Evolutionary conservation across 2,329 filamentous ascomycete genomes (phyloP), one percentile per base, ranked within the genome.

Genomic region (Anthostomella pinea): DNA sequence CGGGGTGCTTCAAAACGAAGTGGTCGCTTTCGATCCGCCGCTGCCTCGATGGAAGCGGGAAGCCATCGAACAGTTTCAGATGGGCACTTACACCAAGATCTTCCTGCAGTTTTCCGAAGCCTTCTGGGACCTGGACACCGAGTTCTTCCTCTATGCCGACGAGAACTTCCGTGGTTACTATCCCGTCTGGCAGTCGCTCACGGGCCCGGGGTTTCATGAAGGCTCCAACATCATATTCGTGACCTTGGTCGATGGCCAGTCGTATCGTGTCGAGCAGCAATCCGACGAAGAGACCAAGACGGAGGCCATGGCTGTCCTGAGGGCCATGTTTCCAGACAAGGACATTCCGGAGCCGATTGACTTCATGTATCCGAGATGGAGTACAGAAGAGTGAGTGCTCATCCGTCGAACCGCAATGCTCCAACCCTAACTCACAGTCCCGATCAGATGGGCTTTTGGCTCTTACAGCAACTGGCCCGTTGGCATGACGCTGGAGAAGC

Each of bases 51-150:
- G 81, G 82, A 86, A 87, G 58, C 65, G 71, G 10, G 69, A 69
- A 3, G 75, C 78, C 0, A 82, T 86, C 33, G 70, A 75, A 3
- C 77, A 73, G 23, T 84, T 85, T 55, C 66, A 69, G 43, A 85
- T 86, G 75, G 82, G 77, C 6, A 85, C 80, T 0, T 87, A 85
- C 60, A 86, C 81, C 33, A 87, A 87, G 55, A 76, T 86, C 43
- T 86, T 86, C 60, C 63, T 83, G 41, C 81, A 85, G 44, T 86
- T 85, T 59, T 67, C 79, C 41, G 66, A 79, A 36, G 74, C 77
- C 0, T 87, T 86, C 59, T 86, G 82, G 83, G 70, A 64, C 48
- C 52, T 60, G 1, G 59, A 67, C 11, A 63, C 56, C 0, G 58
- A 72, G 45, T 72, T 58, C 45, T 66, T 72, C 39, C 53, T 72